phyloP scores from a whole-genome alignment of 2,329 filamentous ascomycete genomes.

The Fusarium redolens region DNA sequence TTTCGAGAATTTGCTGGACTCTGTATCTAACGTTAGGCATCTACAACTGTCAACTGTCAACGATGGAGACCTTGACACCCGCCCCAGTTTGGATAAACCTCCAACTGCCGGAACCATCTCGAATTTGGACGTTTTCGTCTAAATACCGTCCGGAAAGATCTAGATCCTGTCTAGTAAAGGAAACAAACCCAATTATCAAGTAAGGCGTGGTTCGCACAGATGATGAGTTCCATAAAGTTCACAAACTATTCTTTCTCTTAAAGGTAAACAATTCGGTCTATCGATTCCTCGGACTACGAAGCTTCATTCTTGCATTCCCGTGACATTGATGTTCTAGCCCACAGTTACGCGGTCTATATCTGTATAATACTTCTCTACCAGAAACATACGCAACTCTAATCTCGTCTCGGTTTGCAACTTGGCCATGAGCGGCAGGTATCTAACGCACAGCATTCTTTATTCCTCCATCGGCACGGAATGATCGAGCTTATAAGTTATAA shows the following conservation, averaged over 20 bases:
- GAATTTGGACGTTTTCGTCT: conserved; percentile 15
- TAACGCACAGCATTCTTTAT: conserved; percentile 21
- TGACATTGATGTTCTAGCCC: background rate
- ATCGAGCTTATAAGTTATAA: background rate
- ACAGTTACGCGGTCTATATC: background rate
- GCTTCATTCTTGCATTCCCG: conserved; percentile 19
- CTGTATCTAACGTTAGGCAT: background rate
- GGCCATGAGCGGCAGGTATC: background rate
- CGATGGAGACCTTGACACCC: background rate
- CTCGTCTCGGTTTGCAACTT: background rate
- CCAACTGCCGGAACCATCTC: conserved; percentile 3
- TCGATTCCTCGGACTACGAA: conserved; percentile 1
- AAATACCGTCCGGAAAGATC: background rate
- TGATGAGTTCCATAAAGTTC: background rate
- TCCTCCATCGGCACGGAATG: conserved; percentile 8
- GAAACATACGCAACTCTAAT: background rate
- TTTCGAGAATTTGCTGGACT: background rate
- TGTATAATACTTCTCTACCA: background rate
- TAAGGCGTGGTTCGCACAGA: background rate
- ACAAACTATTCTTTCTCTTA: background rate
- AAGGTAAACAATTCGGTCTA: background rate
- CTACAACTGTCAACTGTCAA: background rate
- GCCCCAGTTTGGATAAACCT: conserved; percentile 1
- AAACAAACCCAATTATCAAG: background rate
- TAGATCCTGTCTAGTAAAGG: background rate